A percentile compares a stretch with the other conserved stretches of the same genome.
Evolutionary conservation across 1,284 basidiomycete genomes (phyloP).

Genomic region (Ganoderma sinense): DNA sequence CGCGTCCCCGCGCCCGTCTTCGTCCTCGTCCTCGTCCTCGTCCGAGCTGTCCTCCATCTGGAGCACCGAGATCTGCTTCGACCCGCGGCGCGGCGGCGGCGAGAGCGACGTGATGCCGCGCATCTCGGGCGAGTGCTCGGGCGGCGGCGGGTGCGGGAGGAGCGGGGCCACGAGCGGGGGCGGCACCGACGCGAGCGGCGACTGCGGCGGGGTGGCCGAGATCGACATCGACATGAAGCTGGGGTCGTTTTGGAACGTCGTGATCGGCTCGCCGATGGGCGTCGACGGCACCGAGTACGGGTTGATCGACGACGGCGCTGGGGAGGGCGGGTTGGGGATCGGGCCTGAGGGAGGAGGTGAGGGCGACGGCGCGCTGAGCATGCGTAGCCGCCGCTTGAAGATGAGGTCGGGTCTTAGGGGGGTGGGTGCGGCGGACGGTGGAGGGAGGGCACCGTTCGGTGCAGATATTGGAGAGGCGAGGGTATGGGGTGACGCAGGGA

Average conservation of each 20-base stretch:
- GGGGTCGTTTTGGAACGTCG: conserved; percentile 59
- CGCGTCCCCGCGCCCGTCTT: neutral
- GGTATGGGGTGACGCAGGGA: conserved; percentile 52
- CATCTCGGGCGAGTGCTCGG: conserved; percentile 44
- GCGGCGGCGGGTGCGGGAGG: conserved; percentile 32
- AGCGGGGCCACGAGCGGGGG: conserved; percentile 25
- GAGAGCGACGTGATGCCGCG: conserved; percentile 61
- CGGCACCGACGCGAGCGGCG: conserved; percentile 25
- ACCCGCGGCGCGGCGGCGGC: conserved; percentile 66
- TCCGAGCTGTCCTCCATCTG: conserved; percentile 34
- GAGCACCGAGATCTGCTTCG: conserved; percentile 45
- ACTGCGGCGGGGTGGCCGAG: conserved; percentile 48
- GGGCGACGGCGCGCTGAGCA: conserved; percentile 63
- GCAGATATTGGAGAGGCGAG: conserved; percentile 51
- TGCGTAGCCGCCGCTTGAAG: conserved; percentile 66
- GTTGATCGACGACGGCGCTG: conserved; percentile 35
- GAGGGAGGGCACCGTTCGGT: conserved; percentile 50
- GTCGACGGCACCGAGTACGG: conserved; percentile 37
- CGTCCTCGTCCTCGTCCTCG: conserved; percentile 17
- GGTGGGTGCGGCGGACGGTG: conserved; percentile 32
- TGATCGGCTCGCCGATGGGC: conserved; percentile 68
- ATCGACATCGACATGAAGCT: conserved; percentile 64
- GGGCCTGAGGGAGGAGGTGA: conserved; percentile 35
- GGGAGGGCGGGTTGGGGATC: conserved; percentile 32
- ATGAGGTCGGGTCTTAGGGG: conserved; percentile 46